phyloP scores from a whole-genome alignment of 768 basidiomycete species.

The Tylopilus rubrobrunneus region DNA sequence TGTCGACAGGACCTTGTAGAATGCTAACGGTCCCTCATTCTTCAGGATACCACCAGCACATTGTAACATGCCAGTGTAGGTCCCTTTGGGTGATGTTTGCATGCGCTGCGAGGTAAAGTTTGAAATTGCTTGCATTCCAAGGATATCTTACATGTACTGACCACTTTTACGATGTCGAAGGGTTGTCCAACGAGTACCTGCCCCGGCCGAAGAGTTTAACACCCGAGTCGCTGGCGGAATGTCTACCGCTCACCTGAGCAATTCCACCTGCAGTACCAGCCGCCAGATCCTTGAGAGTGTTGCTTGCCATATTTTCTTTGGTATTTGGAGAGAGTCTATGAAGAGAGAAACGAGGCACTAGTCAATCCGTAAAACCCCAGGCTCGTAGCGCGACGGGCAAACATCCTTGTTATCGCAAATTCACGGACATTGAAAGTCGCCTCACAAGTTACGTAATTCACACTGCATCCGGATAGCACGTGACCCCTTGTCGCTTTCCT shows the following conservation, averaged over 20 bases:
- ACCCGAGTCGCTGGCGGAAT: background rate
- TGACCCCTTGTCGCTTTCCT: conserved; percentile 5
- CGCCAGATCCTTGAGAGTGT: conserved; percentile 80
- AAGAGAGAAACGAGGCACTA: background rate
- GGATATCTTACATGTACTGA: conserved; percentile 37
- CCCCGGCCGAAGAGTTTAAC: conserved; percentile 10
- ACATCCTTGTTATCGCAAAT: conserved; percentile 6
- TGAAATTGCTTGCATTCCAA: conserved; percentile 2
- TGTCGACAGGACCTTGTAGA: conserved; percentile 72
- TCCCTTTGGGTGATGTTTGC: conserved; percentile 90
- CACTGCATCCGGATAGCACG: conserved; percentile 6
- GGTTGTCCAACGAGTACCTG: conserved; percentile 90
- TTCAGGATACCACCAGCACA: conserved; percentile 89
- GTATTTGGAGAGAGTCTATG: conserved; percentile 5
- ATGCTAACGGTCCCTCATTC: conserved; percentile 89
- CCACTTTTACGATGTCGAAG: conserved; percentile 97
- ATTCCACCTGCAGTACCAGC: conserved; percentile 92
- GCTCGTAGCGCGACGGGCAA: conserved; percentile 2
- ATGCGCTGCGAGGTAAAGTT: conserved; percentile 57
- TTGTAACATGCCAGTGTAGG: conserved; percentile 82
- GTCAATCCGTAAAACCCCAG: background rate
- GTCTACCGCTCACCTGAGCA: conserved; percentile 57
- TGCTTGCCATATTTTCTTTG: conserved; percentile 30
- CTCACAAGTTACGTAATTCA: conserved; percentile 4
- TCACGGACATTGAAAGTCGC: conserved; percentile 21